Conservation (phyloP, 169 alveolate species). For the Eimeria praecox region DNA sequence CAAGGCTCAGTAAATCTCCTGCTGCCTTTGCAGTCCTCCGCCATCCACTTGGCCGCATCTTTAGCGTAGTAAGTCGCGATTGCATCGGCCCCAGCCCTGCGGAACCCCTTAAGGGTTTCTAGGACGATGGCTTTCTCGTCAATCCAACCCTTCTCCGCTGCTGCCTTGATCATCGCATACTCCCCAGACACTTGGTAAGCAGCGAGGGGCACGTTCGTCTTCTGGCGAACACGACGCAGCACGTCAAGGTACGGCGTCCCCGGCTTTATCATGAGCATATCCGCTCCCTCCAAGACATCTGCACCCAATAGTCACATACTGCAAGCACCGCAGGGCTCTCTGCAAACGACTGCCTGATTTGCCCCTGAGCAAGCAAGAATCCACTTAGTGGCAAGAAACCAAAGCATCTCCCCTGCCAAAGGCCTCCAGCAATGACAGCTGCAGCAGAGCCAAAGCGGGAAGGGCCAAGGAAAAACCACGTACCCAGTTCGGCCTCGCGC, state of each 20-base stretch:
- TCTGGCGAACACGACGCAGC: conserved; percentile 84
- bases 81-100: conserved; percentile 94
- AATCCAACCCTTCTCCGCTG: conserved; percentile 88
- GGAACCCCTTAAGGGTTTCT: conserved; percentile 89
- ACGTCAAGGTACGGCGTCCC: conserved; percentile 89
- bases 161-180: conserved; percentile 89
- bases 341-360: not conserved
- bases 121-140: conserved; percentile 90
- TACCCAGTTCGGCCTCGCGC: conserved; percentile 80
- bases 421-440: not conserved
- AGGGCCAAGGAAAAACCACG: not conserved
- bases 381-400: not conserved
- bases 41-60: conserved; percentile 87
- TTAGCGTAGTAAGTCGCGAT: conserved; percentile 92
- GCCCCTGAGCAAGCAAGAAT: not conserved
- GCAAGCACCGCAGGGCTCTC: not conserved
- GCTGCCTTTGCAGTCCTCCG: conserved; percentile 80
- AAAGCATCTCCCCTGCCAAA: not conserved
- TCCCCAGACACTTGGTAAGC: conserved; percentile 92
- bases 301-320: not conserved
- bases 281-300: conserved; percentile 92
- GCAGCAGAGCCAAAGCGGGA: not conserved
- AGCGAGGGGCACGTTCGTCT: conserved; percentile 85
- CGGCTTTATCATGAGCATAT: conserved; percentile 91
- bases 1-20: conserved; percentile 76